Base-by-base conservation (phyloP, 306 rosid species). In the Mucuna pruriens region DNA sequence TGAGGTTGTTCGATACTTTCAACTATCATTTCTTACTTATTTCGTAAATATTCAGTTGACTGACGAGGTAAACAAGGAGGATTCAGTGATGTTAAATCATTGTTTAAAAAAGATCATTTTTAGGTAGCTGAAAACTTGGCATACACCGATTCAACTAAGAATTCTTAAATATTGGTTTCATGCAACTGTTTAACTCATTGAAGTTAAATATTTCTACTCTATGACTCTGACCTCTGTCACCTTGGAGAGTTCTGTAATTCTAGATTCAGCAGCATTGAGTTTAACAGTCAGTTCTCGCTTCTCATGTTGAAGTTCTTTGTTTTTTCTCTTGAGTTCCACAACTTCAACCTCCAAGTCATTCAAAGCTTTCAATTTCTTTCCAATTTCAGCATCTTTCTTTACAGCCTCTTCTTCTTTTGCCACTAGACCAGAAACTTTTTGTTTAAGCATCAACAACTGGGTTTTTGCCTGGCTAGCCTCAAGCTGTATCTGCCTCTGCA, bases 221-320 rank as follows among this genome's bases (percentile, higher is more conserved):
- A 26, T 34, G 80, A 76, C 26, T 54, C 88, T 80, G 46, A 90
- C 98, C 98, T 94, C 98, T 11, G 90, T 80, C 92, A 85, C 82
- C 54, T 80, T 86, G 76, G 93, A 87, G 78, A 93, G 91, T 20
- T 83, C 71, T 19, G 71, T 67, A 70, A 87, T 55, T 78, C 85
- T 84, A 51, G 92, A 82, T 82, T 91, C 90, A 78, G 91, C 86
- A 75, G 88, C 95, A 84, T 81, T 80, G 38, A 91, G 91, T 82
- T 89, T 90, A 68, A 90, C 77, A 5, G 84, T 80, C 77, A 94
- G 81, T 79, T 94, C 98, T 84, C 93, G 85, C 87, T 89, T 94
- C 84, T 90, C 93, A 15, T 84, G 91, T 80, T 87, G 97, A 84
- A 94, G 93, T 87, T 94, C 94, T 77, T 83, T 92, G 87, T 91